Base-by-base conservation (phyloP, 305 asterid genomes). In the Petunia hybrid region DNA sequence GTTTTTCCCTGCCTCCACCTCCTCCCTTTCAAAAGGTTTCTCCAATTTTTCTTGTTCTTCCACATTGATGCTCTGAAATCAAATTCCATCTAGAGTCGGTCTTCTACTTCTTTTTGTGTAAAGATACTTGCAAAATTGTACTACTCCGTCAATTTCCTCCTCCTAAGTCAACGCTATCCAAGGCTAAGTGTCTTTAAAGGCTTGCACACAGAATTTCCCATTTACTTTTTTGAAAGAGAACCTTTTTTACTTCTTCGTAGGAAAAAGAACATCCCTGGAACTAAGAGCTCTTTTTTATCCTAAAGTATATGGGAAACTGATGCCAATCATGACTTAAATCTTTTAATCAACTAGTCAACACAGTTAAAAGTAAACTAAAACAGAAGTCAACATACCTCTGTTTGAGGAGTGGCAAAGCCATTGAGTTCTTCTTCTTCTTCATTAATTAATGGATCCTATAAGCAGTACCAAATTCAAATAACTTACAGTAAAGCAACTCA, bases 371-470 rank as follows among this genome's bases (percentile, higher is more conserved):
- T 39, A 67, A 76, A 22, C 39, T 45, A 51, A 57, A 71, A 62
- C 35, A 69, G 59, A 82, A 48, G 82, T 43, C 63, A 43, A 31
- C 51, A 48, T 80, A 96, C 99, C 97, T 90, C 94, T 71, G 85
- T 41, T 67, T 85, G 88, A 66, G 91, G 84, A 40, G 89, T 83
- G 81, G 85, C 89, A 60, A 83, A 86, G 74, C 85, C 87, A 79
- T 78, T 77, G 61, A 82, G 84, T 79, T 85, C 86, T 6, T 81
- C 82, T 6, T 81, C 82, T 53, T 85, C 95, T 87, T 88, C 97
- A 67, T 85, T 80, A 71, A 83, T 87, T 87, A 88, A 80, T 45
- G 86, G 78, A 73, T 86, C 86, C 88, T 86, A 81, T 56, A 79
- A 60, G 53, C 59, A 70, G 62, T 61, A 55, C 43, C 40, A 45